phyloP scores from a whole-genome alignment of 169 alveolate genomes.

The Cystoisospora suis region DNA sequence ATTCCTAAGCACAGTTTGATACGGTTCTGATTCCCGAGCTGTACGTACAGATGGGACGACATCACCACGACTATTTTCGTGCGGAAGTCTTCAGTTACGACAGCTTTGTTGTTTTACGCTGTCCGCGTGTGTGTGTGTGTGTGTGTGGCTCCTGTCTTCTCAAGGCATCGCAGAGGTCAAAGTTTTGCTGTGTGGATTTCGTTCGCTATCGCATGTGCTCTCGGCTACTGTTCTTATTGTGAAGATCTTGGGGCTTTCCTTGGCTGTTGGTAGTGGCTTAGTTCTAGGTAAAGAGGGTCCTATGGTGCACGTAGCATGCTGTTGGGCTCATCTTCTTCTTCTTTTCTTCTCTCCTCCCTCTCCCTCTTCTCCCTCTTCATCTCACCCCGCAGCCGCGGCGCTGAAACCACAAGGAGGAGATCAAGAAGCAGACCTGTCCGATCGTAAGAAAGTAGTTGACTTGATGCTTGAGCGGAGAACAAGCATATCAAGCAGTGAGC shows the following conservation, averaged over 20 bases:
- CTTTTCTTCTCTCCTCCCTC: neutral
- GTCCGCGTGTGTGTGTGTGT: too few species aligned
- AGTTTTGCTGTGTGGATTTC: conserved; percentile 62
- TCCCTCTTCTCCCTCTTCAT: neutral
- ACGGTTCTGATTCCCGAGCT: too few species aligned
- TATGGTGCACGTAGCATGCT: conserved; percentile 79
- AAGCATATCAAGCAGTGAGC: neutral
- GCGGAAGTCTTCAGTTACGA: too few species aligned
- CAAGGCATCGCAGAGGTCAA: conserved; percentile 69
- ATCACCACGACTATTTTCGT: too few species aligned
- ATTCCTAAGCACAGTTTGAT: too few species aligned
- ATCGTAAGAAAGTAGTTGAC: neutral
- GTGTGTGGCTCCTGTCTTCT: too few species aligned
- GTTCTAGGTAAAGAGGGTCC: conserved; percentile 83
- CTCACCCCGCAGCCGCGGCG: too few species aligned
- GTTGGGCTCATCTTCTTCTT: conserved; percentile 61
- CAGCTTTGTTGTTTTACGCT: too few species aligned
- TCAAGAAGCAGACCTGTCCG: neutral
- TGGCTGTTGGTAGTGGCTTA: conserved; percentile 79
- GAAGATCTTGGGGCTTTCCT: conserved; percentile 71
- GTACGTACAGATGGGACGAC: too few species aligned
- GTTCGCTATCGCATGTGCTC: conserved; percentile 25
- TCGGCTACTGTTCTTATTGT: conserved; percentile 59
- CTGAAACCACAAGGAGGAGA: neutral
- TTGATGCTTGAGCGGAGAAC: neutral